phyloP scores from a whole-genome alignment of 2,329 filamentous ascomycete species.

The Talaromyces funiculosus region DNA sequence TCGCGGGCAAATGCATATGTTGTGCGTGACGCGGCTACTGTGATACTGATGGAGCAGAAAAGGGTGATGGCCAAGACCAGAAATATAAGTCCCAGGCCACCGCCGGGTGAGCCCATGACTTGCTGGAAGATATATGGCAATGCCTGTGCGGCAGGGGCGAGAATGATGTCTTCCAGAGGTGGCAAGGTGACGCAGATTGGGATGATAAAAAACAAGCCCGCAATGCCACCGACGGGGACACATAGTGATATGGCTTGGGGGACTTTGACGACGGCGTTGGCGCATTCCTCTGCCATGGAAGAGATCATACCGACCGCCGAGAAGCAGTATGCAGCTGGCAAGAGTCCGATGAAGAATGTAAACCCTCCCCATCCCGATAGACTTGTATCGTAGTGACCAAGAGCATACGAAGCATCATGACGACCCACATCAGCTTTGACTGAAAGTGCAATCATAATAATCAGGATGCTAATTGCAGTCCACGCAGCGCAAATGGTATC shows the following conservation, averaged over 20 bases:
- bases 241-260: constrained; percentile 50
- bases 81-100: constrained; percentile 45
- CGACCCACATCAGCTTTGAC: constrained; percentile 51
- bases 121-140: constrained; percentile 47
- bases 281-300: constrained; percentile 57
- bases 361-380: constrained; percentile 56
- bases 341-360: constrained; percentile 58
- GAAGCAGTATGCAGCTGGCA: constrained; percentile 56
- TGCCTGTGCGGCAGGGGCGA: constrained; percentile 44
- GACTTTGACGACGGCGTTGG: constrained; percentile 48
- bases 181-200: constrained; percentile 51
- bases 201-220: constrained; percentile 52
- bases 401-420: constrained; percentile 47
- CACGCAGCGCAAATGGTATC: constrained; percentile 55
- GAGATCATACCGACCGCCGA: constrained; percentile 58
- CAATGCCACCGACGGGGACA: constrained; percentile 50
- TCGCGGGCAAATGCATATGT: constrained; percentile 46
- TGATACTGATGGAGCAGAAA: constrained; percentile 52
- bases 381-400: constrained; percentile 53
- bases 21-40: constrained; percentile 44
- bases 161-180: constrained; percentile 41
- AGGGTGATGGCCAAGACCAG: constrained; percentile 47
- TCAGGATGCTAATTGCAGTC: constrained; percentile 51
- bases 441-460: constrained; percentile 53
- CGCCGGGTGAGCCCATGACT: constrained; percentile 47